These are phyloP conservation scores for Carex myosuroides DNA, from an alignment of 176 grass and related monocot species.

Conservation along the genomic window DNA sequence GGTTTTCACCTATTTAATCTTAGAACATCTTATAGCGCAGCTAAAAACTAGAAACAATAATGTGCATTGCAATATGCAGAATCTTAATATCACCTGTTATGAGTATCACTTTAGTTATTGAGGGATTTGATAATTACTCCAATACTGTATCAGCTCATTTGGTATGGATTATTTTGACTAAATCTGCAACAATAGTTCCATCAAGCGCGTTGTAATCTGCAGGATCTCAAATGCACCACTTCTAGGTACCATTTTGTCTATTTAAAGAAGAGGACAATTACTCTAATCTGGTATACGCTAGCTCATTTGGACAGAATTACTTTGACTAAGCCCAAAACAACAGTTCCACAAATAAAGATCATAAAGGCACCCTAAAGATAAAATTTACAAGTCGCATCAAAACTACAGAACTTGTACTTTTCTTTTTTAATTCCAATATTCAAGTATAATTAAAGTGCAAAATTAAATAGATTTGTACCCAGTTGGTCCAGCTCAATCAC, in stretches of 20 bases:
- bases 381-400: background rate
- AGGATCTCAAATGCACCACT: background rate
- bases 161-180: background rate
- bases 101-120: background rate
- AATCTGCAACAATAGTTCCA: background rate
- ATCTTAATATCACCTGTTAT: background rate
- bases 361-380: background rate
- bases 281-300: background rate
- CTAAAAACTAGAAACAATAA: background rate
- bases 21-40: background rate
- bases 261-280: background rate
- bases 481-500: conserved; percentile 88
- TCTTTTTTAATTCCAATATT: background rate
- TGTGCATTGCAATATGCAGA: background rate
- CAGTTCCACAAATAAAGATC: background rate
- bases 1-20: background rate
- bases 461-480: conserved; percentile 28
- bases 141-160: background rate
- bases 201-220: background rate
- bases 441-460: background rate
- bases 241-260: background rate
- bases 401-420: background rate
- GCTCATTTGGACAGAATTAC: background rate
- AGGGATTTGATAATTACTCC: background rate
- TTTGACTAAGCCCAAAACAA: background rate